Conservation (phyloP, 2,329 filamentous ascomycete genomes). For the Pestalotiopsis sp. region DNA sequence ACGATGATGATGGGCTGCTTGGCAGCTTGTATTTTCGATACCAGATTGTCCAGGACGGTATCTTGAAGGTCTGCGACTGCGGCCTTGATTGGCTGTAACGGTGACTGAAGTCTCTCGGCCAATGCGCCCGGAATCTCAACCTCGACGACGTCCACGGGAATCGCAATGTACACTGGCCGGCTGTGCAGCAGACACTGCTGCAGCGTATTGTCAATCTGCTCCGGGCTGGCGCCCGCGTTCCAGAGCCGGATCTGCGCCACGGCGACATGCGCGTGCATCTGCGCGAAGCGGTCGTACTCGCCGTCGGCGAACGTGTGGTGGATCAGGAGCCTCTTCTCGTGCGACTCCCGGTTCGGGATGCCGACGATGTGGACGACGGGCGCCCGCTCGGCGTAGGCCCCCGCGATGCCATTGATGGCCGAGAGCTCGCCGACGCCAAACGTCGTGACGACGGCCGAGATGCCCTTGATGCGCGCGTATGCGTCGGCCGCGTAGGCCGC, state of each 20-base stretch:
- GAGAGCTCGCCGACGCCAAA: constrained; percentile 63
- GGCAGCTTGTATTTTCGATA: constrained; percentile 42
- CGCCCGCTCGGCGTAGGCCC: constrained; percentile 58
- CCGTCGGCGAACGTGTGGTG: constrained; percentile 62
- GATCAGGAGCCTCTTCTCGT: constrained; percentile 44
- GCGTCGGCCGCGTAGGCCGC: constrained; percentile 61
- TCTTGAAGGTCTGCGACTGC: neutral
- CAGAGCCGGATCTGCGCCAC: constrained; percentile 49
- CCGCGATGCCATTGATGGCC: constrained; percentile 61
- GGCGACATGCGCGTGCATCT: constrained; percentile 52
- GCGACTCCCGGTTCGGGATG: constrained; percentile 46
- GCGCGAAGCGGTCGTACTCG: constrained; percentile 52
- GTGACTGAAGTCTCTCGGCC: constrained; percentile 18
- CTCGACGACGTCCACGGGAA: constrained; percentile 56
- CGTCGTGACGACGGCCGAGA: constrained; percentile 56
- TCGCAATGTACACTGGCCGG: constrained; percentile 58
- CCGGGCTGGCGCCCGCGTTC: constrained; percentile 46
- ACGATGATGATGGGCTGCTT: constrained; percentile 53
- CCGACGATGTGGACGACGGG: constrained; percentile 63
- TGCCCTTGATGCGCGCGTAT: constrained; percentile 57
- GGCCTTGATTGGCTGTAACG: neutral
- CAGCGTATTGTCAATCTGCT: constrained; percentile 54
- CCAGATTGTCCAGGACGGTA: neutral
- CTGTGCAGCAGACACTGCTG: constrained; percentile 53
- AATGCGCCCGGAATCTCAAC: constrained; percentile 29